A percentile compares a stretch with the other conserved stretches of the same genome.
phyloP scores from a whole-genome alignment of 371 early-diverging fungal species.

The Mucor racemosus region DNA sequence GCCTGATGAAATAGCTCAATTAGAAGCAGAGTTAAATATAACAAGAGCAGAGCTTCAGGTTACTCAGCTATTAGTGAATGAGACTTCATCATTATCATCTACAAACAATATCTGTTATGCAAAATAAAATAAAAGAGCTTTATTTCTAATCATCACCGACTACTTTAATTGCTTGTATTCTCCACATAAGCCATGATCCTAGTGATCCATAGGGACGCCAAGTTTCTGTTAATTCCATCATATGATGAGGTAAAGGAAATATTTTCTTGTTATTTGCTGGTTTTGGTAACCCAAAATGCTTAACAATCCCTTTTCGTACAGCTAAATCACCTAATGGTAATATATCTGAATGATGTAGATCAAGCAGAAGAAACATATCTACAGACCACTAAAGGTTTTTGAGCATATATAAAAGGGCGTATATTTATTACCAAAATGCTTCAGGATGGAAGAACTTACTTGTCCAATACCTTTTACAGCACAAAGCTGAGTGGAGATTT shows the following conservation, averaged over 20 bases:
- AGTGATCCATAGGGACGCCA: slow-evolving; percentile 61
- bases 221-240: slow-evolving; percentile 47
- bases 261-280: slow-evolving; percentile 12
- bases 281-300: slow-evolving; percentile 32
- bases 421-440: too few relatives aligned
- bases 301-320: slow-evolving; percentile 53
- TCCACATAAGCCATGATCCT: slow-evolving; percentile 61
- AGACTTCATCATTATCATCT: neutral
- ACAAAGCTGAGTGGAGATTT: slow-evolving; percentile 45
- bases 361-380: slow-evolving; percentile 60
- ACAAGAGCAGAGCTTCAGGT: slow-evolving; percentile 44
- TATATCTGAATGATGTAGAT: slow-evolving; percentile 59
- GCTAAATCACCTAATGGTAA: slow-evolving; percentile 60
- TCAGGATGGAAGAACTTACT: slow-evolving; percentile 41
- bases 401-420: too few relatives aligned
- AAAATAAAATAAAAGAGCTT: neutral
- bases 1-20: slow-evolving; percentile 39
- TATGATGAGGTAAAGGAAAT: slow-evolving; percentile 42
- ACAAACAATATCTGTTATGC: neutral
- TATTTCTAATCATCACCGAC: neutral
- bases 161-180: slow-evolving; percentile 29
- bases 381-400: slow-evolving; percentile 36
- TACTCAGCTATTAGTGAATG: slow-evolving; percentile 26
- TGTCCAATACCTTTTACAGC: slow-evolving; percentile 60
- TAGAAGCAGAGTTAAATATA: slow-evolving; percentile 48